These are phyloP conservation scores for Nemania abortiva DNA, from an alignment of 2,329 filamentous ascomycete species.

Conservation along the genomic window DNA sequence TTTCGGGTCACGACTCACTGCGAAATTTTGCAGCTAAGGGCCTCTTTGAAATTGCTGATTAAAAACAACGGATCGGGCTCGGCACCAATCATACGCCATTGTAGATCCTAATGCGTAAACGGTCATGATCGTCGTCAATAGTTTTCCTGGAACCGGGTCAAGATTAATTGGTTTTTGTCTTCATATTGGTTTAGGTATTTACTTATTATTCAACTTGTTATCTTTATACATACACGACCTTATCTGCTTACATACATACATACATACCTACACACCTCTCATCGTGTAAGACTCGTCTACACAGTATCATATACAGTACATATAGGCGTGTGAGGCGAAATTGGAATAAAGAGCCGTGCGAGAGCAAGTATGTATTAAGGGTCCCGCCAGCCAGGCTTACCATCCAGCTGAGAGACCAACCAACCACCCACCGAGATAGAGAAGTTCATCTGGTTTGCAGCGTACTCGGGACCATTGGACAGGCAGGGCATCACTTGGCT, in stretches of 20 bases:
- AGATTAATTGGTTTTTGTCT: constrained; percentile 22
- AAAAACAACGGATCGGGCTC: constrained; percentile 25
- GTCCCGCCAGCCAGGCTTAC: no score
- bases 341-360: neutral
- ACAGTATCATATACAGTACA: neutral
- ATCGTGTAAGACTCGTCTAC: neutral
- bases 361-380: neutral
- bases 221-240: no score
- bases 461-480: constrained; percentile 9
- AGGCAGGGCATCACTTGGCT: constrained; percentile 8
- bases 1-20: constrained; percentile 23
- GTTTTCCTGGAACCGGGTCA: constrained; percentile 19
- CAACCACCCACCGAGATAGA: neutral
- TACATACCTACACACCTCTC: neutral
- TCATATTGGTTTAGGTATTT: neutral
- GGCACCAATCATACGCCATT: constrained; percentile 21
- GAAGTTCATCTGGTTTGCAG: neutral
- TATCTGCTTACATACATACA: neutral
- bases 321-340: neutral
- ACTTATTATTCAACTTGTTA: no score
- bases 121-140: constrained; percentile 36
- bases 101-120: constrained; percentile 27
- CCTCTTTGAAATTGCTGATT: constrained; percentile 30
- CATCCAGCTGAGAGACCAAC: neutral
- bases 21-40: constrained; percentile 33